These are phyloP conservation scores for Saccharomycopsis sp. DNA, from an alignment of 805 yeast genomes.

Conservation along the genomic window DNA sequence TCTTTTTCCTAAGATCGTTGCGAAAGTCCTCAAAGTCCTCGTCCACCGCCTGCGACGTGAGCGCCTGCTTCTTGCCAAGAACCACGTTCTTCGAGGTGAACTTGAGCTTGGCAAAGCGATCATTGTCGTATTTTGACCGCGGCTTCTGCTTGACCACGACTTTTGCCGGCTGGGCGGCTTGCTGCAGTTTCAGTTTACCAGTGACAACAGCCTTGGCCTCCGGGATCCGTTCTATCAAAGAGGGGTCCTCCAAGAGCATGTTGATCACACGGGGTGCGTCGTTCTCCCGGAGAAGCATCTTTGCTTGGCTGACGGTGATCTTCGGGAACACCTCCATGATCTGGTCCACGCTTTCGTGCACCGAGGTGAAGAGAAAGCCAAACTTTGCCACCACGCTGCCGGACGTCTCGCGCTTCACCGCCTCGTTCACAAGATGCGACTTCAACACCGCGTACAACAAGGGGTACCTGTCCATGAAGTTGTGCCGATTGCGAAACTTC, in stretches of 20 bases:
- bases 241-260: slow-evolving; percentile 55
- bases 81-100: slow-evolving; percentile 24
- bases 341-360: slow-evolving; percentile 30
- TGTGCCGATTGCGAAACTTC: slow-evolving; percentile 34
- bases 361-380: slow-evolving; percentile 32
- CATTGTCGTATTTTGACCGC: slow-evolving; percentile 27
- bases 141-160: background rate
- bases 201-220: no score
- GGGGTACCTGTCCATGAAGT: slow-evolving; percentile 39
- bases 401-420: slow-evolving; percentile 31
- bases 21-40: slow-evolving; percentile 19
- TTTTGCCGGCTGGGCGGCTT: slow-evolving; percentile 25
- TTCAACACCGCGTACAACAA: slow-evolving; percentile 46
- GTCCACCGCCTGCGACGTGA: slow-evolving; percentile 7
- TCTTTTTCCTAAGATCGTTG: slow-evolving; percentile 38
- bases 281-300: slow-evolving; percentile 38
- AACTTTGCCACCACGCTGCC: slow-evolving; percentile 42
- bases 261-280: slow-evolving; percentile 52
- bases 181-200: no score
- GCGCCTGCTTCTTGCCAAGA: slow-evolving; percentile 29
- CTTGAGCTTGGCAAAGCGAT: slow-evolving; percentile 28
- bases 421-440: slow-evolving; percentile 36
- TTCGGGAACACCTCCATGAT: slow-evolving; percentile 60
- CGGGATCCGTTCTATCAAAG: slow-evolving; percentile 28
- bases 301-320: slow-evolving; percentile 38